A percentile compares a stretch with the other conserved stretches of the same genome.
phyloP scores from a whole-genome alignment of 495 filamentous ascomycete species.

The Penicillium cinerascens region DNA sequence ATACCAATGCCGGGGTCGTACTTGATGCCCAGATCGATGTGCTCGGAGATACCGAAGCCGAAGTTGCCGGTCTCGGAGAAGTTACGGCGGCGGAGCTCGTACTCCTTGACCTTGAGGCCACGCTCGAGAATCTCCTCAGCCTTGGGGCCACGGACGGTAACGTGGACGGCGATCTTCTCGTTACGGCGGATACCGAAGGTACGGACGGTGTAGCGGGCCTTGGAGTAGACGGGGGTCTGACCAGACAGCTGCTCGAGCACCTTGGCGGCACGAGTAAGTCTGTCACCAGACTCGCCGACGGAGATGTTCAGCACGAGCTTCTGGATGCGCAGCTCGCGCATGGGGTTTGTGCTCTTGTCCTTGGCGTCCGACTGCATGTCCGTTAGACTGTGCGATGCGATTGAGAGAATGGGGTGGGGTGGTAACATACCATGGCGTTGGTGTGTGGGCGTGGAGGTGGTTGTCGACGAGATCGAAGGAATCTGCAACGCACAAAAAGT shows the following conservation, averaged over 20 bases:
- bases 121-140: conserved; percentile 99
- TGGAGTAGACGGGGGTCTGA: conserved; percentile 99
- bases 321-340: conserved; percentile 99
- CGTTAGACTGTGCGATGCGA: conserved; percentile 24
- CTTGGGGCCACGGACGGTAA: conserved; percentile 99
- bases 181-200: conserved; percentile 99
- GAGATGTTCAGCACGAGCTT: conserved; percentile 99
- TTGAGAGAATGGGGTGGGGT: conserved; percentile 4
- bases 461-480: conserved; percentile 42
- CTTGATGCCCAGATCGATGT: conserved; percentile 99
- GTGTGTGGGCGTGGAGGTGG: conserved; percentile 40
- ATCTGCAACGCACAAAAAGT: conserved; percentile 38
- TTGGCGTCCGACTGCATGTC: conserved; percentile 55
- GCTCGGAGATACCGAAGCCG: conserved; percentile 99
- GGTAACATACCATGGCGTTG: conserved; percentile 48
- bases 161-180: conserved; percentile 99
- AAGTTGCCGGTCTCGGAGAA: conserved; percentile 99
- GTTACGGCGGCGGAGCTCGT: conserved; percentile 97
- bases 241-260: conserved; percentile 98
- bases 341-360: conserved; percentile 90
- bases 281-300: conserved; percentile 99
- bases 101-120: conserved; percentile 99
- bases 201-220: conserved; percentile 99
- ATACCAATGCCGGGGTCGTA: conserved; percentile 99
- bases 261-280: conserved; percentile 99